Evolutionary conservation across 2,329 filamentous ascomycete species (phyloP).

Genomic region (Ciborinia camelliae): DNA sequence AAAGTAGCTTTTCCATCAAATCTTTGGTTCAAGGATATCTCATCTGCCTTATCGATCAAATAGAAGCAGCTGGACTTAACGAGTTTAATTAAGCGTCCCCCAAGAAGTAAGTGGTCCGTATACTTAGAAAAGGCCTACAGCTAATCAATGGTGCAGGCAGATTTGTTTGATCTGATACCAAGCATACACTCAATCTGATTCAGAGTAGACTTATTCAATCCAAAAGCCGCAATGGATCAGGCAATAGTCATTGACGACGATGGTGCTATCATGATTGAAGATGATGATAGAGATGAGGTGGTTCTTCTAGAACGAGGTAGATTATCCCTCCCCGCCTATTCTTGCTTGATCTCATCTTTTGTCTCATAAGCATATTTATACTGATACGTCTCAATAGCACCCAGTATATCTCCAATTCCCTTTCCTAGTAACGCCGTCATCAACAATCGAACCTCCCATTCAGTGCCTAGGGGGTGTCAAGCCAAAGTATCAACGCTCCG

Average conservation of each 20-base stretch:
- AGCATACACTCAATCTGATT: neutral
- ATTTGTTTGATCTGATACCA: neutral
- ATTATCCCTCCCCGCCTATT: neutral
- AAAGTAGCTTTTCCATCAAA: neutral
- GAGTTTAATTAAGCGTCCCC: neutral
- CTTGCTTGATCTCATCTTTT: neutral
- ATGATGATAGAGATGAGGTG: constrained; percentile 1
- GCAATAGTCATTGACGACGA: constrained; percentile 5
- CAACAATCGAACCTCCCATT: neutral
- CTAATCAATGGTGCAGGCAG: neutral
- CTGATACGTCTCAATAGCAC: constrained; percentile 1
- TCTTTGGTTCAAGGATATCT: neutral
- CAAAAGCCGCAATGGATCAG: neutral
- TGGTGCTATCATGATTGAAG: neutral
- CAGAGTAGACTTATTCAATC: neutral
- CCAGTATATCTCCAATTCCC: neutral
- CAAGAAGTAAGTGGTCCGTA: neutral
- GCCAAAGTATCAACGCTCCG: neutral
- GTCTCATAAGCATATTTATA: neutral
- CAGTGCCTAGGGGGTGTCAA: neutral
- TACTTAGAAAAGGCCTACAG: neutral
- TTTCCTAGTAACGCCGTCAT: neutral
- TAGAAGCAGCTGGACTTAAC: neutral
- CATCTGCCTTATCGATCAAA: neutral
- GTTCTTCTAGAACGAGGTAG: constrained; percentile 12